These are phyloP conservation scores for Hericium erinaceus DNA, from an alignment of 768 basidiomycete species.

Conservation along the genomic window DNA sequence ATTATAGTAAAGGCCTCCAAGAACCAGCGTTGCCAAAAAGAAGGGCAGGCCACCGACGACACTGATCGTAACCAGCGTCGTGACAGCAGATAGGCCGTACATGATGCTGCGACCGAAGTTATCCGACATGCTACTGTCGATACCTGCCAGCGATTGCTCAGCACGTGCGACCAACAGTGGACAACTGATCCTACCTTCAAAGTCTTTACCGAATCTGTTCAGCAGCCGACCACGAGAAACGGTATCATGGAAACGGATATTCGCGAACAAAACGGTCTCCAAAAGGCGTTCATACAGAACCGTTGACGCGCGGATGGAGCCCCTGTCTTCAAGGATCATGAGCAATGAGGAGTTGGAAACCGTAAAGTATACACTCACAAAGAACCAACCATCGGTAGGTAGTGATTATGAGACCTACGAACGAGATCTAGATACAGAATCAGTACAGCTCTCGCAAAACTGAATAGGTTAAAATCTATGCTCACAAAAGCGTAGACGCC, in stretches of 20 bases:
- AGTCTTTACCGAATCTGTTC: slow-evolving; percentile 85
- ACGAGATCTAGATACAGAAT: not conserved
- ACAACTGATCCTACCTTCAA: slow-evolving; percentile 44
- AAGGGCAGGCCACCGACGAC: slow-evolving; percentile 75
- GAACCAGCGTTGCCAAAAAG: slow-evolving; percentile 43
- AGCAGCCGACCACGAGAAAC: slow-evolving; percentile 75
- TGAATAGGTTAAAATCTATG: not conserved
- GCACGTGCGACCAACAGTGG: not conserved
- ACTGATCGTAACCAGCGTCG: slow-evolving; percentile 68
- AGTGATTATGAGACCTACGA: slow-evolving; percentile 41
- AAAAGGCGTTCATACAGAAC: slow-evolving; percentile 66
- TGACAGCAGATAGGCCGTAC: slow-evolving; percentile 57
- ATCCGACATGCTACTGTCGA: slow-evolving; percentile 77
- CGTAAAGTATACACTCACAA: slow-evolving; percentile 35
- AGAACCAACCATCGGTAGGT: slow-evolving; percentile 65
- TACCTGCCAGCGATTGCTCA: slow-evolving; percentile 34
- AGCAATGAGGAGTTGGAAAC: slow-evolving; percentile 2
- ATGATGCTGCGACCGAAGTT: slow-evolving; percentile 76
- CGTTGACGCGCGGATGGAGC: slow-evolving; percentile 74
- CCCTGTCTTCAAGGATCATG: slow-evolving; percentile 36
- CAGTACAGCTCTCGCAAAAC: no score
- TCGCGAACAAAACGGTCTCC: slow-evolving; percentile 76
- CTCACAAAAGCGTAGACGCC: slow-evolving; percentile 59
- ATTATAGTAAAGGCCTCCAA: slow-evolving; percentile 63
- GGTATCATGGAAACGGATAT: slow-evolving; percentile 91